Evolutionary conservation across 257 asterid genomes (phyloP).

Genomic region (Vinca minor): DNA sequence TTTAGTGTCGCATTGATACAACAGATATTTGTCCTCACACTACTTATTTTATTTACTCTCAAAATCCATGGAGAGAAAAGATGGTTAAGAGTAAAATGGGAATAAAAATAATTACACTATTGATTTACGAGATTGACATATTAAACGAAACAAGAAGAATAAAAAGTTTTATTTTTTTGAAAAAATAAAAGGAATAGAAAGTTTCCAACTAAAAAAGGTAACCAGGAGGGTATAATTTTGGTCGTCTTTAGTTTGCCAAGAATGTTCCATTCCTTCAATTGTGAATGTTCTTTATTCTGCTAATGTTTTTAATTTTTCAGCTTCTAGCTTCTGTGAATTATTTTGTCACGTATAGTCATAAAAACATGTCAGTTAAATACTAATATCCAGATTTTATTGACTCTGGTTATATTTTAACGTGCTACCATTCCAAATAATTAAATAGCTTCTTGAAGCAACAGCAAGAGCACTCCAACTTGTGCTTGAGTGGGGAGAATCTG

Average conservation of each 20-base stretch:
- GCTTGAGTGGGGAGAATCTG: constrained; percentile 94
- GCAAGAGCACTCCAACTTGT: constrained; percentile 91
- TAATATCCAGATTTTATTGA: background rate
- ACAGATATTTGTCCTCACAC: no score
- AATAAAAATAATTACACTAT: no score
- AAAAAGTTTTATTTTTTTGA: no score
- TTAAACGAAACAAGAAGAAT: no score
- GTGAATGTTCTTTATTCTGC: background rate
- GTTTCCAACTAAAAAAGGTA: no score
- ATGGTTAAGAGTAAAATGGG: no score
- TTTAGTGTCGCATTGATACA: no score
- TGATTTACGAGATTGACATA: no score
- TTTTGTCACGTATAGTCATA: background rate
- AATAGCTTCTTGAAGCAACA: constrained; percentile 84
- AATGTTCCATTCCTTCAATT: background rate
- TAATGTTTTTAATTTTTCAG: background rate
- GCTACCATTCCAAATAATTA: constrained; percentile 13
- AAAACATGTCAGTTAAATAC: background rate
- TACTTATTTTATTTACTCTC: no score
- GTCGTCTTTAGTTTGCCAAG: background rate
- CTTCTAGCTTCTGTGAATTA: background rate
- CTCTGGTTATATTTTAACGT: background rate
- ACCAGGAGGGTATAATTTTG: no score
- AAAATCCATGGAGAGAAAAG: no score
- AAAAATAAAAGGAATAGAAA: no score